Base-by-base conservation (phyloP, 2,329 filamentous ascomycete species). In the Hypoxylon rubiginosum region DNA sequence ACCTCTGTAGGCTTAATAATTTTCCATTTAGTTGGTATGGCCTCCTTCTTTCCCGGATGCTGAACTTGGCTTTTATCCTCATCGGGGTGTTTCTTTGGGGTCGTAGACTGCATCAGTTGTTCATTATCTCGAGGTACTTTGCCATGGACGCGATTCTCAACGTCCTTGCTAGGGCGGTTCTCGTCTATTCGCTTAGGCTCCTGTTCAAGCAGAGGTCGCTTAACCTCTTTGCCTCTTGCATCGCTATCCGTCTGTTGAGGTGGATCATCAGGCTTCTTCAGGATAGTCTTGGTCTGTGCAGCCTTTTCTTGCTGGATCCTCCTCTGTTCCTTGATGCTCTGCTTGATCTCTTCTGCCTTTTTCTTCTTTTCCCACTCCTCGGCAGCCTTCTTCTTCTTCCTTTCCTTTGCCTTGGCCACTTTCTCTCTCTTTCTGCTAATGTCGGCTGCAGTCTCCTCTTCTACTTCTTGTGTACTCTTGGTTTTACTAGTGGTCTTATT, bases 31-130 rank as follows among this genome's bases (percentile, higher is more conserved):
- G n/a, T 15, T 17, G 30, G 19, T 1, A 8, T 24, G 8, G 1
- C 15, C 21, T 10, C 13, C 17, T 10, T 9, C 17, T 48, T 41
- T 43, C 43, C 49, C 43, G n/a, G 13, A 32, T 32, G 5, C 21
- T 26, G 17, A 4, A n/a, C 24, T 21, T 51, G 50, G 39, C 34
- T 71, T 65, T 67, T 66, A 63, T 53, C 46, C 58, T 70, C 65
- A 59, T 61, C 52, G 52, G 34, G 21, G 50, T 39, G n/a, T 32
- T 53, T 63, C 56, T 62, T 66, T 62, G 50, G 49, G 61, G 46
- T 13, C 28, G 34, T 24, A 13, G 4, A 13, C 34, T 28, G 19
- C 34, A 10, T 15, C 10, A 4, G 32, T 34, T 34, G 11, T 39
- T n/a, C 34, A n/a, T n/a, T n/a, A 7, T 13, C 34, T 39, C 15